Evolutionary conservation across 139 green algal genomes (phyloP).

Genomic region (Eudorina sp.): DNA sequence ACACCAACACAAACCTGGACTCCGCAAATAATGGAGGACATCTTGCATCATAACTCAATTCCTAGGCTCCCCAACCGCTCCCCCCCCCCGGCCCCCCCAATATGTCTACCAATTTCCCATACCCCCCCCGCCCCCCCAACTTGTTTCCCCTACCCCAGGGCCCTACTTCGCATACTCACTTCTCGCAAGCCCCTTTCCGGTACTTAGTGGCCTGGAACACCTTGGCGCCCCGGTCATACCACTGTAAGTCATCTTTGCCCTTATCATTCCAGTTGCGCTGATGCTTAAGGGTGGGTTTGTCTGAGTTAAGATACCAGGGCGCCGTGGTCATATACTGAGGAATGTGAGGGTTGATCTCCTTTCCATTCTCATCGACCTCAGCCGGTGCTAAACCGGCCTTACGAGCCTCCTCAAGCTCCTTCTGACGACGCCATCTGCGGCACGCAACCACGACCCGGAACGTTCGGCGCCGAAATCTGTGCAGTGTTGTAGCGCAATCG

Average conservation of each 20-base stretch:
- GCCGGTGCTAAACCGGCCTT: constrained; percentile 95
- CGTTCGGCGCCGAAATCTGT: neutral
- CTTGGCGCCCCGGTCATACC: constrained; percentile 95
- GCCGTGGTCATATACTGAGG: constrained; percentile 97
- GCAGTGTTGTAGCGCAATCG: too few species aligned
- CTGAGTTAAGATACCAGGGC: constrained; percentile 96
- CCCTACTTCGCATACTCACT: too few species aligned
- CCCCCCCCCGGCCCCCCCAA: too few species aligned
- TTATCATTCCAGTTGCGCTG: constrained; percentile 95
- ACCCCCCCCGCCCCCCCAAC: neutral
- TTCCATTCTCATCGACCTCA: constrained; percentile 97
- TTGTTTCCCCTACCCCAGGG: too few species aligned
- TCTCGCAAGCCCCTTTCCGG: constrained; percentile 97
- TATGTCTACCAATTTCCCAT: neutral
- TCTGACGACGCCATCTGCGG: constrained; percentile 61
- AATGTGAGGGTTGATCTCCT: constrained; percentile 99
- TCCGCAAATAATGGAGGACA: too few species aligned
- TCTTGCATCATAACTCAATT: too few species aligned
- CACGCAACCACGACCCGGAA: neutral
- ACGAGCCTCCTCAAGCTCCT: constrained; percentile 97
- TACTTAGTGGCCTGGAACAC: constrained; percentile 96
- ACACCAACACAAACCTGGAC: too few species aligned
- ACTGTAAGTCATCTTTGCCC: constrained; percentile 64
- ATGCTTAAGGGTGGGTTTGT: constrained; percentile 95
- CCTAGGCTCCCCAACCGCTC: too few species aligned